Evolutionary conservation across 148 eudicot species (phyloP).

Genomic region (Chenopodium berlandieri): DNA sequence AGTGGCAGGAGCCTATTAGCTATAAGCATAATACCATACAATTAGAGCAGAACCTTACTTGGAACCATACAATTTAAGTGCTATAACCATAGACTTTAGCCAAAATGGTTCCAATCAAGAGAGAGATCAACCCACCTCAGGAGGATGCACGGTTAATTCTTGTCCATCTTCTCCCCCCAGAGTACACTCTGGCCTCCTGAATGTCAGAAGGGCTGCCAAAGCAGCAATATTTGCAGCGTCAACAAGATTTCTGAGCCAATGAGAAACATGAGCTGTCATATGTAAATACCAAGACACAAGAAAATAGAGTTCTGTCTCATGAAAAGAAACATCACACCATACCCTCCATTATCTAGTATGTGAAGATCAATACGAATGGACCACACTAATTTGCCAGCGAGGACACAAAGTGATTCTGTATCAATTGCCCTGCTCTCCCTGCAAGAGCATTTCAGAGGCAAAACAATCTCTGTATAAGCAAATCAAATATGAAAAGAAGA

Average conservation of each 20-base stretch:
- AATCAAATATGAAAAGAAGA: not conserved
- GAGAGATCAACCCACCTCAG: constrained; percentile 53
- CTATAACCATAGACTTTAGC: not conserved
- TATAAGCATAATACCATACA: not conserved
- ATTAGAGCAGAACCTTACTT: not conserved
- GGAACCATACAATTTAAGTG: not conserved
- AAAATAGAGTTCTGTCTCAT: not conserved
- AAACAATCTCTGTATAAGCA: not conserved
- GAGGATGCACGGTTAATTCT: constrained; percentile 78
- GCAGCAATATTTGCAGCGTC: constrained; percentile 99
- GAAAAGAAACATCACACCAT: constrained; percentile 23
- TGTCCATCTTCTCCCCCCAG: constrained; percentile 85
- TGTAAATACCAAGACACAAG: constrained; percentile 5
- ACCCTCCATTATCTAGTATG: constrained; percentile 94
- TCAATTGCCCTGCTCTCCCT: constrained; percentile 98
- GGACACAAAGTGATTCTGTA: constrained; percentile 91
- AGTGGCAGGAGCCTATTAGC: not conserved
- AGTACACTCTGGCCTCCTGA: constrained; percentile 90
- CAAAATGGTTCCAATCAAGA: not conserved
- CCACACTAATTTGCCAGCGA: constrained; percentile 89
- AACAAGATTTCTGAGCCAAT: constrained; percentile 67
- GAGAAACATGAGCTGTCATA: constrained; percentile 1
- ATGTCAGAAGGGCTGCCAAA: constrained; percentile 81
- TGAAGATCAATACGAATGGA: constrained; percentile 89
- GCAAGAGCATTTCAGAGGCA: constrained; percentile 33